phyloP scores from a whole-genome alignment of 768 basidiomycete species.

The Trametes cubensis region DNA sequence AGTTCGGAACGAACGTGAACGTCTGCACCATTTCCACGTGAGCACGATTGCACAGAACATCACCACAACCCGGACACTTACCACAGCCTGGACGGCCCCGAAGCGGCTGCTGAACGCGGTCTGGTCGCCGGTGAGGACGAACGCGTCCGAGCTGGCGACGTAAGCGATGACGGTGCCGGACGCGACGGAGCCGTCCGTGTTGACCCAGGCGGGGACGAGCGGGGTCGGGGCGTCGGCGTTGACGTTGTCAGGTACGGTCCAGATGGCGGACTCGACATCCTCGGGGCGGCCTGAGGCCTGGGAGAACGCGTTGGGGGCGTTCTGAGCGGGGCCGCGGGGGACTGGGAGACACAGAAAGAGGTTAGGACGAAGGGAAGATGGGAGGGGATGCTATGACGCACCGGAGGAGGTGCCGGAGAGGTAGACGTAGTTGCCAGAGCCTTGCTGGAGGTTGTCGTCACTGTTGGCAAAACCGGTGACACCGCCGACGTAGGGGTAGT shows the following conservation, averaged over 20 bases:
- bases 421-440: conserved; percentile 23
- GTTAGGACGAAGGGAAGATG: not conserved
- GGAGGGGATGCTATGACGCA: conserved; percentile 1
- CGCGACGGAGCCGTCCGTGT: conserved; percentile 22
- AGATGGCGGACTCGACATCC: conserved; percentile 29
- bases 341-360: not conserved
- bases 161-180: conserved; percentile 9
- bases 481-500: conserved; percentile 19
- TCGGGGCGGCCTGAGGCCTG: conserved; percentile 18
- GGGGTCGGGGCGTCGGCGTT: not conserved
- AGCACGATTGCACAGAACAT: not conserved
- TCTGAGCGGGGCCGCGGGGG: conserved; percentile 12
- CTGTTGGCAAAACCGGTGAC: conserved; percentile 20
- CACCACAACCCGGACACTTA: not conserved
- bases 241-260: conserved; percentile 16
- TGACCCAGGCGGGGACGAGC: conserved; percentile 26
- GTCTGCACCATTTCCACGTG: not conserved
- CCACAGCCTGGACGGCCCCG: not conserved
- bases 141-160: not conserved
- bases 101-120: not conserved
- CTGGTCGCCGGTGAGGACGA: conserved; percentile 13
- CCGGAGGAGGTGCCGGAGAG: conserved; percentile 19
- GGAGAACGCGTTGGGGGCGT: conserved; percentile 24
- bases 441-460: conserved; percentile 8
- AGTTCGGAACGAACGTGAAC: conserved; percentile 2